Evolutionary conservation across 257 asterid genomes (phyloP).

Genomic region (Solanum dulcamara): DNA sequence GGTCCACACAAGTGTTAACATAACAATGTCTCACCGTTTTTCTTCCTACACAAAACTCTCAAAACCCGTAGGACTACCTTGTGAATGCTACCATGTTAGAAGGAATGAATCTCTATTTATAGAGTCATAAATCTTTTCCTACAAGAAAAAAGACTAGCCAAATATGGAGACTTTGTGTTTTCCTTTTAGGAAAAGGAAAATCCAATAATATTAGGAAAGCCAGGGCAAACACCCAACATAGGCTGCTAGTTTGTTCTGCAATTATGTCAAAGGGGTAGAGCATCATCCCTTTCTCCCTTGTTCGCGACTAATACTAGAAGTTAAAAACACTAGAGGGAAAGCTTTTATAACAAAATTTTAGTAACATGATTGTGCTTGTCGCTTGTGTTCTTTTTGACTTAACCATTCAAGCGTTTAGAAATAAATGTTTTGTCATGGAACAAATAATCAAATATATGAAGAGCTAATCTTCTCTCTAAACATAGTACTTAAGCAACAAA

Average conservation of each 20-base stretch:
- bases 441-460: not conserved
- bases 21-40: too few species aligned
- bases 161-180: too few species aligned
- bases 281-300: not conserved
- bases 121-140: too few species aligned
- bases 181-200: too few species aligned
- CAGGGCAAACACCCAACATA: too few species aligned
- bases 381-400: not conserved
- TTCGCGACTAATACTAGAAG: not conserved
- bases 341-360: not conserved
- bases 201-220: too few species aligned
- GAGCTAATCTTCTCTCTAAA: not conserved
- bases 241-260: not conserved
- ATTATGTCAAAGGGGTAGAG: not conserved
- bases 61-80: too few species aligned
- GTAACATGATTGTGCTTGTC: not conserved
- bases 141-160: too few species aligned
- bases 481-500: not conserved
- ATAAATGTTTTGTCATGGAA: not conserved
- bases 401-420: not conserved
- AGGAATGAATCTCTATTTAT: too few species aligned
- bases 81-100: too few species aligned
- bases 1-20: too few species aligned
- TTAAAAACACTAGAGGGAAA: not conserved
- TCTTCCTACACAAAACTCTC: too few species aligned